Conservation (phyloP, 164 flowering plant genomes). For the Annona cherimola region DNA sequence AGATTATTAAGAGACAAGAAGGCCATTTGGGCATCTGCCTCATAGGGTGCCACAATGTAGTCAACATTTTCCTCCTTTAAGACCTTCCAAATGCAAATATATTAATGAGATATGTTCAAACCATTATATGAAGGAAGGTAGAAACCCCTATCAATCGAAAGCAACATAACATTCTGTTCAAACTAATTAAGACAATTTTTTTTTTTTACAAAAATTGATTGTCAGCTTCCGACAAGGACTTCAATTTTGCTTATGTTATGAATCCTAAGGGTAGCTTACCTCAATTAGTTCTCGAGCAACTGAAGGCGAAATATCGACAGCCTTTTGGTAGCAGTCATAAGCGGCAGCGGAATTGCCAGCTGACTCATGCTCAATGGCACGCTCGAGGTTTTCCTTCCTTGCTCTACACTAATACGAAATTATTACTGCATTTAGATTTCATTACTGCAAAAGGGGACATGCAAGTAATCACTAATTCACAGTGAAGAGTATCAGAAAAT, state of each 20-base stretch:
- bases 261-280: conserved; percentile 31
- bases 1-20: conserved; percentile 71
- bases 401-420: conserved; percentile 35
- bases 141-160: neutral
- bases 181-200: neutral
- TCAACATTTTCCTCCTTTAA: conserved; percentile 66
- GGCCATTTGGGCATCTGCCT: conserved; percentile 99
- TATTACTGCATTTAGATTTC: neutral
- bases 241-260: neutral
- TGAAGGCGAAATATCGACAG: conserved; percentile 88
- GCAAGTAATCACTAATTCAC: neutral
- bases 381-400: conserved; percentile 84
- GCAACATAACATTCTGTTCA: neutral
- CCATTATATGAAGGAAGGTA: neutral
- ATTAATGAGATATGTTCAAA: conserved; percentile 3
- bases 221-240: too few species aligned
- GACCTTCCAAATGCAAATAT: conserved; percentile 44
- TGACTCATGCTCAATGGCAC: conserved; percentile 86
- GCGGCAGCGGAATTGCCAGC: conserved; percentile 79
- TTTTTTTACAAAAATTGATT: neutral
- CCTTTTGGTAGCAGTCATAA: conserved; percentile 92
- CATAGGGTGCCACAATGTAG: conserved; percentile 93
- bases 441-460: neutral
- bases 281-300: conserved; percentile 80
- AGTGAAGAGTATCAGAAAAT: too few species aligned